Base-by-base conservation (phyloP, 2,329 filamentous ascomycete genomes). In the Ceratocystis smalleyi region DNA sequence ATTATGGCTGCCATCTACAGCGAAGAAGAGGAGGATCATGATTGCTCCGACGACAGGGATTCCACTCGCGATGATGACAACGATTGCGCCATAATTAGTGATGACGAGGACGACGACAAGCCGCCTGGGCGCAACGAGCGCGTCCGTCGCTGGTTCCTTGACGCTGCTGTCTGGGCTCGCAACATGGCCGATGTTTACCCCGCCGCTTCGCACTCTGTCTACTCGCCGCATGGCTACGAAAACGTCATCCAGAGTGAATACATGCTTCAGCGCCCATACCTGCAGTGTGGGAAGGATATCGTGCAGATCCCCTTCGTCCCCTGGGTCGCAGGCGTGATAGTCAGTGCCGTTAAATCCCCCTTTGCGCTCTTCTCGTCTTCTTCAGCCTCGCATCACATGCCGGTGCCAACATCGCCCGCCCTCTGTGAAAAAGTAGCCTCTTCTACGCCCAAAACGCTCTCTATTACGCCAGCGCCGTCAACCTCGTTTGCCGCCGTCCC, bases 161-260 rank as follows among this genome's bases (percentile, higher is more conserved):
- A 66, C 35, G 64, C 64, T 24, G 61, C 64, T 22, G 61, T 47
- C 27, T 66, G 64, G 64, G 61, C 64, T 2, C 61, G 47, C 27
- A 66, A 66, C 40, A 66, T 66, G 47, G 64, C 49, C 19, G 61
- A 63, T 35, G 64, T 66, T n/a, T 66, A 66, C 27, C 64, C 64
- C 40, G 64, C 64, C 5, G 64, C 64, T n/a, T 55, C 61, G 17
- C 64, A 66, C 40, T 43, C 54, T 1, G 57, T 54, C 6, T 51
- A 59, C 12, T 51, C 61, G 32, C 32, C 60, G 15, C 30, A 40
- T 19, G 64, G 61, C 43, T 62, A 66, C 24, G 51, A 66, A 27
- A 51, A 63, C 19, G 61, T 63, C n/a, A 43, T 45, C 22, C 64
- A 63, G 19, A 61, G 64, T 35, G 64, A 63, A 17, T 59, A 63